phyloP scores from a whole-genome alignment of 495 filamentous ascomycete genomes.

The Cercophora newfieldiana region DNA sequence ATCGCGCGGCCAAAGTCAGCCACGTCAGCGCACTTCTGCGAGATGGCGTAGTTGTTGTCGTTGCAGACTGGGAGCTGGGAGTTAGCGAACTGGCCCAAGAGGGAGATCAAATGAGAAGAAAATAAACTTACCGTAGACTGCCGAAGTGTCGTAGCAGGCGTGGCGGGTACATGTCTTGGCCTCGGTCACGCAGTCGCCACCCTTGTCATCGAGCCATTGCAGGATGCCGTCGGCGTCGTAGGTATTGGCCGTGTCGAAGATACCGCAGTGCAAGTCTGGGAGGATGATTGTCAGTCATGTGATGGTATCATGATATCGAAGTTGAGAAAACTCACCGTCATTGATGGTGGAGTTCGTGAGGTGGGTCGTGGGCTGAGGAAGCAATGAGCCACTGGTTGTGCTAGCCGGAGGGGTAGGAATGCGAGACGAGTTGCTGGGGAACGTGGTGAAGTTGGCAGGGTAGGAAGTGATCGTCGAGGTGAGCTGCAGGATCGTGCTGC shows the following conservation, averaged over 20 bases:
- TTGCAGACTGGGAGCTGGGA: conserved; percentile 19
- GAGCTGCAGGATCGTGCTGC: too few species aligned
- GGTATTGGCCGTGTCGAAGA: conserved; percentile 14
- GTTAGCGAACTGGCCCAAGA: not conserved
- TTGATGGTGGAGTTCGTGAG: not conserved
- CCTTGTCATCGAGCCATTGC: not conserved
- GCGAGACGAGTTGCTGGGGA: not conserved
- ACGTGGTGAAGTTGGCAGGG: not conserved
- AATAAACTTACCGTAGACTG: not conserved
- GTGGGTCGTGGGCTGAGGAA: not conserved
- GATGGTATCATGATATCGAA: not conserved
- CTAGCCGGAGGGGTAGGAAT: not conserved
- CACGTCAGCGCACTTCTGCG: conserved; percentile 2
- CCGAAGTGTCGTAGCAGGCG: conserved; percentile 17
- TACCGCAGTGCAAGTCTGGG: conserved; percentile 15
- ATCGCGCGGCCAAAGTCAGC: not conserved
- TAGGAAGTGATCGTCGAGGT: too few species aligned
- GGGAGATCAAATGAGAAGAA: not conserved
- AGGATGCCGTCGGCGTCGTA: not conserved
- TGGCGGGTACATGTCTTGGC: conserved; percentile 17
- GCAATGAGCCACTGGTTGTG: not conserved
- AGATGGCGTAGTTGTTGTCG: conserved; percentile 13
- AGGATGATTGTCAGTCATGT: not conserved
- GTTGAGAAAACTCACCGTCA: not conserved
- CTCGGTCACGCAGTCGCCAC: conserved; percentile 8